Conservation (phyloP, 2,329 filamentous ascomycete genomes). For the Fusarium buharicum region DNA sequence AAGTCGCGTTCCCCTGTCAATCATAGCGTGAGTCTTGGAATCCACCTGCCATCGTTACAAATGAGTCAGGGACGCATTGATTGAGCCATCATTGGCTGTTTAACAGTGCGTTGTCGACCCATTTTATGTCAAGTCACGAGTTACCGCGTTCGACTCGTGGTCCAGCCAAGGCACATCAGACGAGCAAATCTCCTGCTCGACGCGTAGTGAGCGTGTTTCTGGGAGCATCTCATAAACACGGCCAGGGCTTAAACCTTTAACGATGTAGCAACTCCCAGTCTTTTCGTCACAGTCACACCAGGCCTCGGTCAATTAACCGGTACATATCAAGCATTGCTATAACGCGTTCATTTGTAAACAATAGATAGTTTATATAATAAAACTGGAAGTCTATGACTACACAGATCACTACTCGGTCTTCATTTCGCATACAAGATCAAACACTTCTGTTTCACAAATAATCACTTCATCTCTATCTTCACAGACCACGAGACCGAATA, state of each 20-base stretch:
- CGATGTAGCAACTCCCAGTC: not conserved
- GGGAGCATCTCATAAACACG: conserved; percentile 6
- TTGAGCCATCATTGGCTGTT: conserved; percentile 17
- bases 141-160: conserved; percentile 32
- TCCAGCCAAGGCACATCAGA: conserved; percentile 8
- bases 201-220: conserved; percentile 29
- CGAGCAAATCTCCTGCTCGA: not conserved
- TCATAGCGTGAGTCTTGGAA: not conserved
- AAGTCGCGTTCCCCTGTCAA: not conserved
- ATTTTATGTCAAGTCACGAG: conserved; percentile 38
- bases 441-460: no score
- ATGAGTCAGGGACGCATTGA: conserved; percentile 1
- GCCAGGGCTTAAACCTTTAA: not conserved
- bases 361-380: not conserved
- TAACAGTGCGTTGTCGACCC: conserved; percentile 17
- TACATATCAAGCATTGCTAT: not conserved
- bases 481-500: not conserved
- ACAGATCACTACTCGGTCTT: not conserved
- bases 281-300: conserved; percentile 21
- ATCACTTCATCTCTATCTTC: no score
- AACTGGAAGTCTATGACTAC: not conserved
- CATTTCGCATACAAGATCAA: not conserved
- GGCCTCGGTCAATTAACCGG: not conserved
- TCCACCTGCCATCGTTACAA: not conserved
- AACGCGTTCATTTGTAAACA: not conserved